Percentiles rank a stretch among this genome's conserved stretches.
Evolutionary conservation across 2,329 filamentous ascomycete species (phyloP).

Genomic region (Xylariales sp.): DNA sequence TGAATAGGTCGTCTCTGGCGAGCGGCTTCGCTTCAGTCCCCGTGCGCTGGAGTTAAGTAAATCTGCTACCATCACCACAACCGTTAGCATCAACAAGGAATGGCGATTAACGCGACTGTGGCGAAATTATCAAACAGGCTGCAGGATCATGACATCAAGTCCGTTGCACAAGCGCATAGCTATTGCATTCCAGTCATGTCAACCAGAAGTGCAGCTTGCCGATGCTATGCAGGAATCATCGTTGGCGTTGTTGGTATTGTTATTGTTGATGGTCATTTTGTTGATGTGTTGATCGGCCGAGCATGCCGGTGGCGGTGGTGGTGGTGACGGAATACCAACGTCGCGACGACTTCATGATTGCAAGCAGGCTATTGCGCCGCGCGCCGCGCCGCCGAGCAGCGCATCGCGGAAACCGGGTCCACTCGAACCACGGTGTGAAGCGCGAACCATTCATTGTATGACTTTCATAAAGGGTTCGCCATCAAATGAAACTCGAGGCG

Average conservation of each 20-base stretch:
- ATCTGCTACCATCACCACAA: no score
- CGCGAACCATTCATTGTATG: no score
- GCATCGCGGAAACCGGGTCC: not conserved
- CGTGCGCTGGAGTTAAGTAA: constrained; percentile 52
- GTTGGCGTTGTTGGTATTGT: not conserved
- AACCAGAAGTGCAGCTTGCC: no score
- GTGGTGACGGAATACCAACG: constrained; percentile 16
- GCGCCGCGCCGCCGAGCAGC: constrained; percentile 1
- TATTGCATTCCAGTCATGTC: no score
- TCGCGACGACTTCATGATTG: not conserved
- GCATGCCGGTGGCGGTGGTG: constrained; percentile 3
- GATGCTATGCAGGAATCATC: no score
- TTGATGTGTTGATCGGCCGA: not conserved
- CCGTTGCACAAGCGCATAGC: no score
- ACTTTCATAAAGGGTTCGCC: constrained; percentile 9
- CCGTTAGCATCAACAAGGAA: not conserved
- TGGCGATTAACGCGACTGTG: no score
- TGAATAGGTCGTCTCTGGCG: constrained; percentile 63
- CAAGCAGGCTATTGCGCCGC: not conserved
- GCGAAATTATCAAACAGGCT: no score
- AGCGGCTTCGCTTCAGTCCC: constrained; percentile 76
- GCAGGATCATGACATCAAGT: no score
- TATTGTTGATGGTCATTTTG: not conserved
- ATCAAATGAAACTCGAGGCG: constrained; percentile 18
- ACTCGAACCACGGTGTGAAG: no score